Base-by-base conservation (phyloP, 352 stramenopile genomes). In the Plasmopara halstedii region DNA sequence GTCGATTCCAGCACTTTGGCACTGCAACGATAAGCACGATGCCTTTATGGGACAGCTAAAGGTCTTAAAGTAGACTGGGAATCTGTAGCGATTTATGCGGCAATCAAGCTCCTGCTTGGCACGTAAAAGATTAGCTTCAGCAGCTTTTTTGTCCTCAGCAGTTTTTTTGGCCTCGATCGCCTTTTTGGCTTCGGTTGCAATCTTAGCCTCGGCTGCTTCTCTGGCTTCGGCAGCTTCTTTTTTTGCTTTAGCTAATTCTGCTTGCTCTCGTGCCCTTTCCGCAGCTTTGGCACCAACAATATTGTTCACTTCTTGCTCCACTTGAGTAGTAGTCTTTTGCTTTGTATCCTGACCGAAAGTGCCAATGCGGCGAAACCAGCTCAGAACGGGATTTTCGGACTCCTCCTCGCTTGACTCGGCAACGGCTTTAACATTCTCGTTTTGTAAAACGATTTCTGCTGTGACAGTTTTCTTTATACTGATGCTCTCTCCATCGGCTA, bases 21-120 rank as follows among this genome's bases (percentile, higher is more conserved):
- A 35, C 27, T 42, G 36, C 14, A 43, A 35, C 25, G 59, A 63
- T 36, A 56, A 65, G 7, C 55, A 39, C 14, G 50, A 65, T 22
- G 50, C 61, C 17, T 43, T 44, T 7, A 64, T 42, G 38, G 55
- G 37, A 42, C 60, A 70, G 35, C 54, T 57, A 38, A 70, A 67
- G 1, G 23, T 25, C 37, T 64, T 54, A 29, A 72, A 72, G 44
- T 68, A 72, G 4, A 72, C 46, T 0, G 62, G 62, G 39, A 62
- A 52, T 9, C 54, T 45, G 43, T 72, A 72, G 0, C 9, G 45
- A 32, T 47, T 47, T 29, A 69, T 38, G 8, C 59, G 56, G 40
- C 50, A 26, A 29, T 67, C 53, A 33, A 64, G 31, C 36, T 67
- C 52, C 40, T 68, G 31, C 44, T 69, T 41, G 17, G 50, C 46